Evolutionary conservation across 106 monocot species (phyloP).

Genomic region (Triglochin maritima): DNA sequence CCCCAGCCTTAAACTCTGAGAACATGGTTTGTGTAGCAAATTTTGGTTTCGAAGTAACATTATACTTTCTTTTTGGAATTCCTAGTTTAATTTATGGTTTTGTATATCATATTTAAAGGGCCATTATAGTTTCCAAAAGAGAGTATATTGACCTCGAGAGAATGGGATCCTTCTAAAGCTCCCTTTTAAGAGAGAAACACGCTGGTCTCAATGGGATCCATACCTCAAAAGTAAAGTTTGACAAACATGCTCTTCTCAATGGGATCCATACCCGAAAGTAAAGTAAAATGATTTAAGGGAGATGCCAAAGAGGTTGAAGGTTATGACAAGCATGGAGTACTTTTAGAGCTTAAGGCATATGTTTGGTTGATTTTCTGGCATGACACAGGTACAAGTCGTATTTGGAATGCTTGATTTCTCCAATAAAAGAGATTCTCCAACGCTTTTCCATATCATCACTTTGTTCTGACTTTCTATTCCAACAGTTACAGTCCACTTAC

Average conservation of each 20-base stretch:
- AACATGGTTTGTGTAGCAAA: conserved; percentile 3
- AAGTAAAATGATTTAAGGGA: conserved; percentile 8
- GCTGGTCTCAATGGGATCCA: conserved; percentile 3
- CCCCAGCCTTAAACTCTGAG: neutral
- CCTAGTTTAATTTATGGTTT: conserved; percentile 2
- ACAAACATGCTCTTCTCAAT: neutral
- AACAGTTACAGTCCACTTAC: too few relatives aligned
- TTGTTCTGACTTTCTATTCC: too few relatives aligned
- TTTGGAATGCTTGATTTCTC: neutral
- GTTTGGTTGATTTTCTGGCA: conserved; percentile 3
- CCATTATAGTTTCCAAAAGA: neutral
- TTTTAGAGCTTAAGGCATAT: conserved; percentile 1
- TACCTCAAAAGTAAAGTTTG: conserved; percentile 4
- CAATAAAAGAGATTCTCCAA: neutral
- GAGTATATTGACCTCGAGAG: conserved; percentile 4
- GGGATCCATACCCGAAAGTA: conserved; percentile 3
- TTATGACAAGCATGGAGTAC: neutral
- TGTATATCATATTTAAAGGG: conserved; percentile 5
- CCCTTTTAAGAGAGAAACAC: neutral
- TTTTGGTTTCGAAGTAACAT: neutral
- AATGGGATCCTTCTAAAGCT: conserved; percentile 1
- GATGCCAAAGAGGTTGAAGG: conserved; percentile 6
- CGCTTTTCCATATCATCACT: too few relatives aligned
- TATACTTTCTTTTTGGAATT: neutral
- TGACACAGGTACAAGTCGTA: neutral